These are phyloP conservation scores for Cornus kousa DNA, from an alignment of 148 eudicot genomes.

Conservation along the genomic window DNA sequence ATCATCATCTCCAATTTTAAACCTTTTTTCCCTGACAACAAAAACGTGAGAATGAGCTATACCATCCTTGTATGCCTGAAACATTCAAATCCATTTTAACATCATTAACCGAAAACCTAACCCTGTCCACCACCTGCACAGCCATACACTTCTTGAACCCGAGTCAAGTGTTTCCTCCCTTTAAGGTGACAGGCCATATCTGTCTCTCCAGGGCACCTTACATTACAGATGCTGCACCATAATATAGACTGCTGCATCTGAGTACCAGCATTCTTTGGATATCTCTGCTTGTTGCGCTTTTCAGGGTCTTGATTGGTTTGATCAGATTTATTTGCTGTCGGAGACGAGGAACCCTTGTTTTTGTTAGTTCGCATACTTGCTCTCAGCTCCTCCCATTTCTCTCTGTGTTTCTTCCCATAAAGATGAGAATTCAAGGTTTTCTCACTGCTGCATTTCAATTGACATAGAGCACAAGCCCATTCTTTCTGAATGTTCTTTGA, in stretches of 20 bases:
- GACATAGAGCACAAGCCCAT: constrained; percentile 25
- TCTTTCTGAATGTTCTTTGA: constrained; percentile 16
- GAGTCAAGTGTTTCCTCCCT: constrained; percentile 1
- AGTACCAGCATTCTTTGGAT: too few species aligned
- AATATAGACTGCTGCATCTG: not conserved
- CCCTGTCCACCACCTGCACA: too few species aligned
- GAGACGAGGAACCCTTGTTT: not conserved
- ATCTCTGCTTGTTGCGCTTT: too few species aligned
- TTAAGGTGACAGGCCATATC: not conserved
- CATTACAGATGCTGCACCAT: constrained; percentile 1
- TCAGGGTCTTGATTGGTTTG: not conserved
- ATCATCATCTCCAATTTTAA: too few species aligned
- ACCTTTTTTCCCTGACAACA: too few species aligned
- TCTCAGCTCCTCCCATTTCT: constrained; percentile 4
- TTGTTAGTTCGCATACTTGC: not conserved
- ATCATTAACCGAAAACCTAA: too few species aligned
- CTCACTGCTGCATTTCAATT: constrained; percentile 10
- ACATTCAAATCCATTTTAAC: too few species aligned
- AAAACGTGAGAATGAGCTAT: too few species aligned
- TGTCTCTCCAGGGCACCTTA: not conserved
- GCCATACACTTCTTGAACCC: too few species aligned
- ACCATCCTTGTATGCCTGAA: too few species aligned
- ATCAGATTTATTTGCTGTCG: not conserved
- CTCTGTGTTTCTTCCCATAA: constrained; percentile 21
- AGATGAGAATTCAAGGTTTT: constrained; percentile 16